A percentile compares a stretch with the other conserved stretches of the same genome.
These are phyloP conservation scores for Gastrolobium villosum DNA, from an alignment of 306 rosid genomes.

Conservation along the genomic window DNA sequence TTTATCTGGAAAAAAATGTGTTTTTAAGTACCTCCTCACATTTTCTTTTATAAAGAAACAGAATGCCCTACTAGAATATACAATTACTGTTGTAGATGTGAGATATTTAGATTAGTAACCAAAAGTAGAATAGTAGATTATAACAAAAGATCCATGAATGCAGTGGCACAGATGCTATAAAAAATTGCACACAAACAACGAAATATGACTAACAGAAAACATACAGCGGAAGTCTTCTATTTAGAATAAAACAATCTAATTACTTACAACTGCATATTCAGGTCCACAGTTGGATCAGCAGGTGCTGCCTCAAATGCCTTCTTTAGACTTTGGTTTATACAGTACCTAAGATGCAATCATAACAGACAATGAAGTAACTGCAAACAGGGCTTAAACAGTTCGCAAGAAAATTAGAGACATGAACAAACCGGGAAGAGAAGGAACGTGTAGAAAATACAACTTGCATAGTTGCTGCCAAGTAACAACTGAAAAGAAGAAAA, in stretches of 20 bases:
- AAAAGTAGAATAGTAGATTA: constrained; percentile 12
- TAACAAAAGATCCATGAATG: constrained; percentile 19
- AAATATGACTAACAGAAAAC: constrained; percentile 8
- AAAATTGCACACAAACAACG: background rate
- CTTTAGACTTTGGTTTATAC: constrained; percentile 61
- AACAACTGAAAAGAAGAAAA: constrained; percentile 81
- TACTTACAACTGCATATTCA: constrained; percentile 80
- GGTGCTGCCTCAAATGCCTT: constrained; percentile 79
- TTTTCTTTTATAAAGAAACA: constrained; percentile 9
- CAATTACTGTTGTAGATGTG: background rate
- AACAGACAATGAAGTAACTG: constrained; percentile 36
- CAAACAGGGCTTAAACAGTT: constrained; percentile 10
- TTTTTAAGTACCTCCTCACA: constrained; percentile 12
- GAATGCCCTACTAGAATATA: constrained; percentile 4
- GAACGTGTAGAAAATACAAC: constrained; percentile 80
- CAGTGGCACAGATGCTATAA: background rate
- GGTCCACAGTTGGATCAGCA: constrained; percentile 95
- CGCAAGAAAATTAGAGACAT: constrained; percentile 8
- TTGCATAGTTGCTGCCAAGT: constrained; percentile 97
- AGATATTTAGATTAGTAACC: background rate
- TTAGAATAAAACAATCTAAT: constrained; percentile 5
- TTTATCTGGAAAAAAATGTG: background rate
- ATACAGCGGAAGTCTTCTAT: background rate
- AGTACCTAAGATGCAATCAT: constrained; percentile 63
- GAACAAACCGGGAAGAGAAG: constrained; percentile 71